Evolutionary conservation across 495 filamentous ascomycete species (phyloP).

Genomic region (Chaetomidium leptoderma): DNA sequence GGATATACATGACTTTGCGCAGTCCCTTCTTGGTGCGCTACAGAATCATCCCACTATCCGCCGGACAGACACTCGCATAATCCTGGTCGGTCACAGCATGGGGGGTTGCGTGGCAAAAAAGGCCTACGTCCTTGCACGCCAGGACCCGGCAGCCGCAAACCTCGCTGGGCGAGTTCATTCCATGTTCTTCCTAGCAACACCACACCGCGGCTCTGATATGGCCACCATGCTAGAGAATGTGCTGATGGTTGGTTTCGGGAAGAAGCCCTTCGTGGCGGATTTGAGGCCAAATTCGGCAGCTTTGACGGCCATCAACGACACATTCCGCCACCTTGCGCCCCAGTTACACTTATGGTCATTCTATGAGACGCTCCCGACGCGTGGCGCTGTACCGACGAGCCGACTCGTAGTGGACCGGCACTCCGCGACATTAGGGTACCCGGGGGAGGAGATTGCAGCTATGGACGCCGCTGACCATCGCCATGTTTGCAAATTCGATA

Average conservation of each 20-base stretch:
- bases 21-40: slow-evolving; percentile 39
- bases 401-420: slow-evolving; percentile 31
- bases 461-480: slow-evolving; percentile 39
- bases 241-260: slow-evolving; percentile 22
- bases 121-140: slow-evolving; percentile 31
- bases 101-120: slow-evolving; percentile 53
- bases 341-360: slow-evolving; percentile 31
- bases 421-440: slow-evolving; percentile 33
- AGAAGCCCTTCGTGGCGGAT: slow-evolving; percentile 27
- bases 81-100: slow-evolving; percentile 52
- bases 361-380: slow-evolving; percentile 29
- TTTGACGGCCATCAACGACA: slow-evolving; percentile 26
- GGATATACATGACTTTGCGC: slow-evolving; percentile 44
- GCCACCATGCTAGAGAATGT: slow-evolving; percentile 42
- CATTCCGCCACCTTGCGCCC: slow-evolving; percentile 28
- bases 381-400: slow-evolving; percentile 12
- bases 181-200: slow-evolving; percentile 51
- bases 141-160: slow-evolving; percentile 26
- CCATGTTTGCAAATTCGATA: slow-evolving; percentile 34
- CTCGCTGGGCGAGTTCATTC: slow-evolving; percentile 37
- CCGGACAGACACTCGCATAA: slow-evolving; percentile 32
- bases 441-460: slow-evolving; percentile 25
- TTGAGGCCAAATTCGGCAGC: slow-evolving; percentile 21
- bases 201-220: slow-evolving; percentile 48
- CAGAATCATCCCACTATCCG: slow-evolving; percentile 33